Percentiles rank a stretch among this genome's conserved stretches.
These are phyloP conservation scores for Trapa bicornis DNA, from an alignment of 345 rosid species.

Conservation along the genomic window DNA sequence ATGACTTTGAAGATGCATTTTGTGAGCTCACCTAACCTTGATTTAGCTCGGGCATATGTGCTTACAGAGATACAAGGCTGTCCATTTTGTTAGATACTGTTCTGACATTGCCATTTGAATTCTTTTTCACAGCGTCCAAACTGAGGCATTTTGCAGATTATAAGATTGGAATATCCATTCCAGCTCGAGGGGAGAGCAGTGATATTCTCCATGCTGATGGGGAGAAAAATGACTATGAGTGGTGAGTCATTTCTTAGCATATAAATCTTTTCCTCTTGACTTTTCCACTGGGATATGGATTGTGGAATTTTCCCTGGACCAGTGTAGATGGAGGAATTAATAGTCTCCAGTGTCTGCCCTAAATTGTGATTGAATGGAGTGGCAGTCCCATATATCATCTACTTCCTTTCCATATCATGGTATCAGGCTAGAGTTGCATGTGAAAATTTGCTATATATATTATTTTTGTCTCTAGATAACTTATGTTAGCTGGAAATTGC, in stretches of 20 bases:
- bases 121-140: constrained; percentile 48
- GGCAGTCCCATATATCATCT: background rate
- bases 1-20: constrained; percentile 73
- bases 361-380: too few relatives aligned
- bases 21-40: constrained; percentile 37
- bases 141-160: constrained; percentile 70
- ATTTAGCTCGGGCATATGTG: background rate
- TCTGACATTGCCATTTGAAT: background rate
- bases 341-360: background rate
- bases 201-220: constrained; percentile 73
- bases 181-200: constrained; percentile 80
- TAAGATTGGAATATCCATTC: constrained; percentile 57
- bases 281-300: background rate
- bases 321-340: background rate
- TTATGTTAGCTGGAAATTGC: background rate
- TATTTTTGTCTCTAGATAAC: background rate
- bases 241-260: constrained; percentile 30
- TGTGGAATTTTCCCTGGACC: background rate
- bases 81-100: background rate
- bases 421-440: background rate
- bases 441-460: background rate
- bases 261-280: background rate
- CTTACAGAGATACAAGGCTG: background rate
- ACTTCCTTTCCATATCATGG: background rate
- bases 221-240: constrained; percentile 94